Conservation (phyloP, 257 asterid species). For the Solanum sitiens region DNA sequence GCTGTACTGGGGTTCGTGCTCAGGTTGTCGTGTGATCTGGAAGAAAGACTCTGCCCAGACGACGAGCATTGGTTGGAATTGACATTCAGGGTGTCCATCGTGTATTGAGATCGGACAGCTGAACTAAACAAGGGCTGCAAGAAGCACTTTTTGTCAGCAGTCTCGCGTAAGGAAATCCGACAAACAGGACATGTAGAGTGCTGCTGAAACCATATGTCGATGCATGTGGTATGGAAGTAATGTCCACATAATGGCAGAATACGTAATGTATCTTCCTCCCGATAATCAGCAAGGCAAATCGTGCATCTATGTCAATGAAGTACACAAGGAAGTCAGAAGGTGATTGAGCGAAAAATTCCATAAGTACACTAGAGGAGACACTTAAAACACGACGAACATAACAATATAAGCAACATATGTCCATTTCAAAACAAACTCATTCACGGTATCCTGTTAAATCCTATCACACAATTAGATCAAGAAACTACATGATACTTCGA, state of each 20-base stretch:
- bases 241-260: conserved; percentile 69
- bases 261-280: conserved; percentile 52
- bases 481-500: background rate
- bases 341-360: background rate
- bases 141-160: conserved; percentile 44
- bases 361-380: background rate
- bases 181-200: conserved; percentile 86
- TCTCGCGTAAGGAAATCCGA: conserved; percentile 59
- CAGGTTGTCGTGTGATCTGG: conserved; percentile 18
- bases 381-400: background rate
- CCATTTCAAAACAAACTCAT: background rate
- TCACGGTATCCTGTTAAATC: background rate
- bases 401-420: background rate
- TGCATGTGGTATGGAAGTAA: conserved; percentile 62
- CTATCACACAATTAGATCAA: background rate
- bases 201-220: conserved; percentile 75
- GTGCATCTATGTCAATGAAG: conserved; percentile 43
- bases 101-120: conserved; percentile 42
- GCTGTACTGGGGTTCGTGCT: background rate
- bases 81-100: conserved; percentile 15
- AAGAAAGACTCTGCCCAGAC: conserved; percentile 16
- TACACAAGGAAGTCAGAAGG: background rate
- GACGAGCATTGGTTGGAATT: conserved; percentile 29
- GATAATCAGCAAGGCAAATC: conserved; percentile 69
- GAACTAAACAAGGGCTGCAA: conserved; percentile 73